These are phyloP conservation scores for Oryza nivara DNA, from an alignment of 176 grass and related monocot species.

Conservation along the genomic window DNA sequence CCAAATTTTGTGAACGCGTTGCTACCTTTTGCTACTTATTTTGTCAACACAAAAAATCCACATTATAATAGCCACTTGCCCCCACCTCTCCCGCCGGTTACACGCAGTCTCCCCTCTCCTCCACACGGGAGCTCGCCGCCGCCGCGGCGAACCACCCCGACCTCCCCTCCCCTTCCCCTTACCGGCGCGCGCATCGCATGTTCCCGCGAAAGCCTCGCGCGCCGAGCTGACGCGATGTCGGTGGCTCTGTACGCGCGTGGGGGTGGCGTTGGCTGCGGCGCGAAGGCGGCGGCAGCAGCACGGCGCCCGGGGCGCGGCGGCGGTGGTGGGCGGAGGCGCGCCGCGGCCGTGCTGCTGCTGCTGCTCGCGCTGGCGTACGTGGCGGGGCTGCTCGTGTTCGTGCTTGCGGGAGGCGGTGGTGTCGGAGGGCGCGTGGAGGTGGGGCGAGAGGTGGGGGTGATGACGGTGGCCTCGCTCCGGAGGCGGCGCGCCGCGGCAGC, in stretches of 20 bases:
- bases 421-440: neutral
- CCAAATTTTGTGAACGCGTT: neutral
- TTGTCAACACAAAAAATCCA: neutral
- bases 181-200: constrained; percentile 27
- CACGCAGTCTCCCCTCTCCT: neutral
- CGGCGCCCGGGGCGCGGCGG: constrained; percentile 11
- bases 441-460: constrained; percentile 29
- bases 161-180: neutral
- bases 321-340: constrained; percentile 37
- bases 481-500: neutral
- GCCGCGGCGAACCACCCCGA: neutral
- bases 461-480: constrained; percentile 41
- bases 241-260: constrained; percentile 16
- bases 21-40: neutral
- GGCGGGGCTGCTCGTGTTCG: constrained; percentile 51
- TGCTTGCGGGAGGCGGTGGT: constrained; percentile 35
- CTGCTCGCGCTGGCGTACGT: constrained; percentile 67
- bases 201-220: neutral
- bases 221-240: constrained; percentile 17
- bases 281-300: constrained; percentile 18
- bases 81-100: neutral
- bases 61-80: neutral
- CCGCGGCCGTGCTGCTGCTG: constrained; percentile 55
- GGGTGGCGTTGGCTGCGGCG: neutral
- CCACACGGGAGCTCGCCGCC: neutral